These are phyloP conservation scores for Penicillium psychrosexuale DNA, from an alignment of 2,329 filamentous ascomycete species.

Conservation along the genomic window DNA sequence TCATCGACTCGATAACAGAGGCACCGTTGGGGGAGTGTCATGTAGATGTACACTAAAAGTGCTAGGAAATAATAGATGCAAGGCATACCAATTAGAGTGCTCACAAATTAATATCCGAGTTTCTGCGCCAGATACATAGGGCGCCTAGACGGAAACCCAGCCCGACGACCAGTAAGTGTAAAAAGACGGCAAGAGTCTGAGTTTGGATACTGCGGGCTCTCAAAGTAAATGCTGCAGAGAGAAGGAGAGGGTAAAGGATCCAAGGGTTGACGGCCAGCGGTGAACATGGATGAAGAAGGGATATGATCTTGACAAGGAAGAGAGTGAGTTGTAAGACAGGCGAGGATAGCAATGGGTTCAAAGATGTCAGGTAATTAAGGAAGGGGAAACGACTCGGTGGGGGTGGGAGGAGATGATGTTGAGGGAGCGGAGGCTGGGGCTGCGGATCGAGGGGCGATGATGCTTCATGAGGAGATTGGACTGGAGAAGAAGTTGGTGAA, in stretches of 20 bases:
- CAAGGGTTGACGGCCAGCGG: constrained; percentile 66
- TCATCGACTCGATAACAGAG: neutral
- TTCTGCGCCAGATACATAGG: constrained; percentile 32
- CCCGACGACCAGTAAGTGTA: constrained; percentile 49
- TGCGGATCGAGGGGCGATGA: neutral
- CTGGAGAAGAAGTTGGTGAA: constrained; percentile 26
- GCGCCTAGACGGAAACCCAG: constrained; percentile 38
- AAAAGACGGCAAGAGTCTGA: constrained; percentile 42
- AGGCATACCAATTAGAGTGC: neutral
- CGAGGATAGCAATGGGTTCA: constrained; percentile 36
- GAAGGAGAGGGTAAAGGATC: constrained; percentile 65
- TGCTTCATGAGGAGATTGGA: constrained; percentile 16
- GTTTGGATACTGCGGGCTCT: constrained; percentile 34
- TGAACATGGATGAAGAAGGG: constrained; percentile 65
- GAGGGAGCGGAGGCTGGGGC: constrained; percentile 11
- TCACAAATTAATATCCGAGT: neutral
- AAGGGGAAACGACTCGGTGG: constrained; percentile 35
- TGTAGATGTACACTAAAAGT: neutral
- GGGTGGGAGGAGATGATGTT: constrained; percentile 43
- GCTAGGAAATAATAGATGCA: neutral
- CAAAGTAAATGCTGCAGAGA: constrained; percentile 65
- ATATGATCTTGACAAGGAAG: constrained; percentile 67
- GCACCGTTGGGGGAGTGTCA: neutral
- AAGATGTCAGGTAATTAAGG: constrained; percentile 21
- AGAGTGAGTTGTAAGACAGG: constrained; percentile 54